Conservation (phyloP, 1,284 basidiomycete genomes). For the Leccinum laetum region DNA sequence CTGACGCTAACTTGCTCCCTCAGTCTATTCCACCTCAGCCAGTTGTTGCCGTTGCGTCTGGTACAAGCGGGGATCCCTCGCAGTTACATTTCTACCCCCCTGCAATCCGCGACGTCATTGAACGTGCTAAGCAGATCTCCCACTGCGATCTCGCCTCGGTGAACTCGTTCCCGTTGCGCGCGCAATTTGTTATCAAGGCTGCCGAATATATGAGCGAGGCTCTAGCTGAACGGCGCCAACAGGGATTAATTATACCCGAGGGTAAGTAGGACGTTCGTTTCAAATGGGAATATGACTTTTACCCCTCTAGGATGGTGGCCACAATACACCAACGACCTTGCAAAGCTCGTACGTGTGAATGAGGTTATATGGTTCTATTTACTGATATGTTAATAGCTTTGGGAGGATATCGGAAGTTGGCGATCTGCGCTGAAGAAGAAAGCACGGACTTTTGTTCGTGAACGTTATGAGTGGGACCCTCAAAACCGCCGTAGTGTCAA, state of each 20-base stretch:
- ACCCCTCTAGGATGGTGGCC: neutral
- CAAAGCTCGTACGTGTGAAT: neutral
- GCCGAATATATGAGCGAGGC: neutral
- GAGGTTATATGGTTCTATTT: neutral
- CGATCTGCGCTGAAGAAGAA: neutral
- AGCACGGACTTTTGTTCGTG: neutral
- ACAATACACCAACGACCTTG: neutral
- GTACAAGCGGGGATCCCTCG: neutral
- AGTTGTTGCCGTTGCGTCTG: neutral
- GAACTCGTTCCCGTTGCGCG: neutral
- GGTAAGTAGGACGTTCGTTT: neutral
- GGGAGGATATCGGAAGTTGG: neutral
- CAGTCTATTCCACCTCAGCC: neutral
- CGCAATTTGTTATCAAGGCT: neutral
- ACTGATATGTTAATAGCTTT: neutral
- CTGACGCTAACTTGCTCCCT: neutral
- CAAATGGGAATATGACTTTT: neutral
- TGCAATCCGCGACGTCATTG: neutral
- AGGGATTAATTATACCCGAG: neutral
- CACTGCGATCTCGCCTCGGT: neutral
- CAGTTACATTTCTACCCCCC: neutral
- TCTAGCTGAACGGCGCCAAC: neutral
- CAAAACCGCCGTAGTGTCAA: neutral
- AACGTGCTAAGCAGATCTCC: neutral
- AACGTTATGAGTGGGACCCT: neutral